phyloP scores from a whole-genome alignment of 768 basidiomycete genomes.

The Boletus rufocinnamomeus region DNA sequence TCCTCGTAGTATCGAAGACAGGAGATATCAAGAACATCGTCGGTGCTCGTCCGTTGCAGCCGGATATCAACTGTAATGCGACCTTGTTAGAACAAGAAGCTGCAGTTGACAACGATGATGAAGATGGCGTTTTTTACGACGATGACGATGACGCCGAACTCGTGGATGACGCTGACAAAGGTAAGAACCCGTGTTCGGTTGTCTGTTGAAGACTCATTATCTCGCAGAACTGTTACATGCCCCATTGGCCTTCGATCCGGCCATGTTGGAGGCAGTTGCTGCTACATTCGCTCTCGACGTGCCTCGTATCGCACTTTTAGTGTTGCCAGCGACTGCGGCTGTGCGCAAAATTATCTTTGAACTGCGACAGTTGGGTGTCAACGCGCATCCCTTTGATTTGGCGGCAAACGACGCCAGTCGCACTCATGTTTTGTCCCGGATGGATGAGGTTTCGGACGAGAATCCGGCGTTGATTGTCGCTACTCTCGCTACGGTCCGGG shows the following conservation, averaged over 20 bases:
- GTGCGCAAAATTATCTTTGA: conserved; percentile 67
- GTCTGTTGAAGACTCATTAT: conserved; percentile 9
- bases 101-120: conserved; percentile 3
- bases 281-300: conserved; percentile 74
- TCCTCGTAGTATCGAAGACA: conserved; percentile 59
- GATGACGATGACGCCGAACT: conserved; percentile 24
- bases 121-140: conserved; percentile 27
- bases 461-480: conserved; percentile 67
- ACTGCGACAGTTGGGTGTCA: conserved; percentile 62
- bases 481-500: conserved; percentile 69
- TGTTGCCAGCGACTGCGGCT: conserved; percentile 61
- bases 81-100: neutral
- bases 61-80: neutral
- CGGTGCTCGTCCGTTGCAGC: conserved; percentile 38
- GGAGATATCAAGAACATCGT: conserved; percentile 56
- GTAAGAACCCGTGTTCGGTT: conserved; percentile 15
- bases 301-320: conserved; percentile 64
- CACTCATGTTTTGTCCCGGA: conserved; percentile 43
- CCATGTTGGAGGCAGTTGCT: conserved; percentile 67
- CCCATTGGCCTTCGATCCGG: conserved; percentile 55
- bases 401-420: conserved; percentile 44
- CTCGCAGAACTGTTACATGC: conserved; percentile 46
- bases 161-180: conserved; percentile 22
- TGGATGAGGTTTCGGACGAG: conserved; percentile 36
- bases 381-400: conserved; percentile 64